Percentiles rank a stretch among this genome's conserved stretches.
These are phyloP conservation scores for Coriolopsis trogii DNA, from an alignment of 1,284 basidiomycete genomes.

Conservation along the genomic window DNA sequence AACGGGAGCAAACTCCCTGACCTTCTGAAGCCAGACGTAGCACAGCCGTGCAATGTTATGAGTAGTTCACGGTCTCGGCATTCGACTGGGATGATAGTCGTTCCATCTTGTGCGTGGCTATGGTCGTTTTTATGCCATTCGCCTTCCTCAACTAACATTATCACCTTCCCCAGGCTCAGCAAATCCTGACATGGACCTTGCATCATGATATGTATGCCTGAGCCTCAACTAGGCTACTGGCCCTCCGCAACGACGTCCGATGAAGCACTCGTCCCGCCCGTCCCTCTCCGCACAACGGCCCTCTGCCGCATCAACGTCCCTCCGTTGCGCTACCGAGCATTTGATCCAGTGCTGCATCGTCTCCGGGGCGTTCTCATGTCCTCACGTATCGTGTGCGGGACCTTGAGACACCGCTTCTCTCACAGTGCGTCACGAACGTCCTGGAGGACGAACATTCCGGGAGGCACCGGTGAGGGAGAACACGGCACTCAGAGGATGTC, in stretches of 20 bases:
- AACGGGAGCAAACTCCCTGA: too few relatives aligned
- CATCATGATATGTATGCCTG: slow-evolving; percentile 29
- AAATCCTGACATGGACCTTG: slow-evolving; percentile 20
- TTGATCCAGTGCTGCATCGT: not conserved
- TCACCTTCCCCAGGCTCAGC: slow-evolving; percentile 16
- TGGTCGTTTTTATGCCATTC: slow-evolving; percentile 39
- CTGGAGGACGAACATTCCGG: slow-evolving; percentile 19
- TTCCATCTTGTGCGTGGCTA: too few relatives aligned
- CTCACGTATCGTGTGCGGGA: slow-evolving; percentile 27
- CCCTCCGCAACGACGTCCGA: slow-evolving; percentile 1
- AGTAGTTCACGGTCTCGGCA: too few relatives aligned
- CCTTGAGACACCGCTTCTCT: slow-evolving; percentile 20
- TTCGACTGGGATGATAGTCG: too few relatives aligned
- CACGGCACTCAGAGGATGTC: slow-evolving; percentile 12
- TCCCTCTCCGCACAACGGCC: not conserved
- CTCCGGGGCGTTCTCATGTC: slow-evolving; percentile 20
- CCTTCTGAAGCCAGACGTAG: too few relatives aligned
- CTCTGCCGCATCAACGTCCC: too few relatives aligned
- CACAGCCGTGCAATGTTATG: too few relatives aligned
- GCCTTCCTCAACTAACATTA: slow-evolving; percentile 34
- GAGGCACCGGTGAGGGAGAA: slow-evolving; percentile 16
- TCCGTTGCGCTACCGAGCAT: slow-evolving; percentile 1
- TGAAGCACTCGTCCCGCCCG: slow-evolving; percentile 21
- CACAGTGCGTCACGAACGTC: slow-evolving; percentile 11
- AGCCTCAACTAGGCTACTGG: not conserved